Percentiles rank a stretch among this genome's conserved stretches.
Evolutionary conservation across 2,329 filamentous ascomycete genomes (phyloP).

Genomic region (Colletotrichum scovillei): DNA sequence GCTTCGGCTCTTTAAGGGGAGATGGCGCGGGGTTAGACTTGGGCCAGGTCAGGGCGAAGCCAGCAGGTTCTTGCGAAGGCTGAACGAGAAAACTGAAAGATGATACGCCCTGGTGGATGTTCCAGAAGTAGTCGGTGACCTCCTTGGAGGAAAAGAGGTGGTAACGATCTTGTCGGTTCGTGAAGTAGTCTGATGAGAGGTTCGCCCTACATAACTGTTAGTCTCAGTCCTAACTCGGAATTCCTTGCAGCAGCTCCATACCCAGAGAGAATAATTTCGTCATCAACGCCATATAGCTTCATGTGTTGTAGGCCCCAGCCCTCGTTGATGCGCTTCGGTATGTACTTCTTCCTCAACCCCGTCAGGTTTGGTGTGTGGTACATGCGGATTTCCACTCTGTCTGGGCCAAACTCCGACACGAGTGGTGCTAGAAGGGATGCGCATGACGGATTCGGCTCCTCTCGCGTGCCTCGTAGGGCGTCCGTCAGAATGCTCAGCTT

Average conservation of each 20-base stretch:
- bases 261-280: constrained; percentile 95
- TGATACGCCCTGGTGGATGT: constrained; percentile 80
- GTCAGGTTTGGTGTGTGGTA: constrained; percentile 98
- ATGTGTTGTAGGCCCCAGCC: constrained; percentile 99
- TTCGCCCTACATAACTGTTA: constrained; percentile 70
- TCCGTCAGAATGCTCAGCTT: constrained; percentile 92
- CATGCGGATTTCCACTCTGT: constrained; percentile 93
- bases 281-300: constrained; percentile 97
- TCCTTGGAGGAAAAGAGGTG: constrained; percentile 86
- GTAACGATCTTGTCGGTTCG: constrained; percentile 93
- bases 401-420: constrained; percentile 83
- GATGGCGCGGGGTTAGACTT: constrained; percentile 77
- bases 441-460: constrained; percentile 86
- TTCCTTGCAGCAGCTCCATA: constrained; percentile 49
- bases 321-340: constrained; percentile 94
- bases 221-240: background rate
- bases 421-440: constrained; percentile 88
- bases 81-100: constrained; percentile 85
- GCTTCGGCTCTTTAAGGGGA: constrained; percentile 76
- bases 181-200: constrained; percentile 93
- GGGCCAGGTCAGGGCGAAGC: constrained; percentile 80
- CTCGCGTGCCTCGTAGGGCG: constrained; percentile 88
- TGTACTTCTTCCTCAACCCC: constrained; percentile 82
- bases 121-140: constrained; percentile 84
- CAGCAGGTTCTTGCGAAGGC: constrained; percentile 67